Base-by-base conservation (phyloP, 108 stramenopile species). In the Skeletonema marinoi region DNA sequence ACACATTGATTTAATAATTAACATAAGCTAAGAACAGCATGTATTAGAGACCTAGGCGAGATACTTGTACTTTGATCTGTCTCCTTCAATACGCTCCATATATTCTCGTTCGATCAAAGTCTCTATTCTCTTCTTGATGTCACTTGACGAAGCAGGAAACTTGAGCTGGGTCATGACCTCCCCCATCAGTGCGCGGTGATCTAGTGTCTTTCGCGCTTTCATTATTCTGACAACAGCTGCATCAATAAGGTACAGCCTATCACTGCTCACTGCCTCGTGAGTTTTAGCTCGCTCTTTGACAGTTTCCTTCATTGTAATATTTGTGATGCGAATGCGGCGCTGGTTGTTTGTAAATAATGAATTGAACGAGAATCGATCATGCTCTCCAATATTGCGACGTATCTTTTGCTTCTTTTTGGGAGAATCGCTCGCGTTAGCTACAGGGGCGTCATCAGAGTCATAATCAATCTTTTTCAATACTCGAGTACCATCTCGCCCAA, bases 61-160 rank as follows among this genome's bases (percentile, higher is more conserved):
- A 83, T 99, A 99, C 41, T 98, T 98, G 80, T 98, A 99, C 51
- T 87, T 85, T 46, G 84, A 89, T n/a, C 92, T 85, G 32, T 97
- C 90, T n/a, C 84, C 82, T 46, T 90, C 80, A 48, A 95, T 97
- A 58, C 98, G 85, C 77, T 98, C 98, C 81, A 99, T 90, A 70
- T 98, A 99, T 70, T 99, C 99, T 50, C 99, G 86, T 79, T 98
- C 99, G 41, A 99, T 99, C 56, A 99, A 81, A 71, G 90, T 90
- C 84, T 98, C 98, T 51, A 99, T 97, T 64, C 98, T 89, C 75
- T 94, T 95, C 88, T 99, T 99, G 19, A 99, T 82, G 65, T 98
- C 96, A 13, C 84, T 51, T 17, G 90, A 78, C 59, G 86, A 75
- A 10, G 97, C 97, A 0, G 97, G 95, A 65, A 97, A 95, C 66